Evolutionary conservation across 805 yeast genomes (phyloP).

Genomic region (Kregervanrija delftensis): DNA sequence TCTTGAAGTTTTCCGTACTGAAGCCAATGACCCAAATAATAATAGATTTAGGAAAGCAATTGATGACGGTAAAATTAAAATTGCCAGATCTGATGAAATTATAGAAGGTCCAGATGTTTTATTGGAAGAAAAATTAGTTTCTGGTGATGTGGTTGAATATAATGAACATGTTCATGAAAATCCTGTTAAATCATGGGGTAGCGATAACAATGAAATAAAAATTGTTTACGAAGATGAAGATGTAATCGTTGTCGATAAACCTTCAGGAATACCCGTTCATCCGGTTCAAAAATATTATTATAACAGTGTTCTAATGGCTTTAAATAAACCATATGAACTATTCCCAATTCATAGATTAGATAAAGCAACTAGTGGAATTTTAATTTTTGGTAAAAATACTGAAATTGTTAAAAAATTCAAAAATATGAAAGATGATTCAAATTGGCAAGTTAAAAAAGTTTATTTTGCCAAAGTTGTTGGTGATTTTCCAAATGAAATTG

Average conservation of each 20-base stretch:
- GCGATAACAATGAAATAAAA: neutral
- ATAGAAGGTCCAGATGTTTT: neutral
- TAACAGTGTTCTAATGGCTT: slow-evolving; percentile 34
- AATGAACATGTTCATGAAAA: slow-evolving; percentile 11
- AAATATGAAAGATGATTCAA: slow-evolving; percentile 16
- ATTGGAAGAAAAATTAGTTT: neutral
- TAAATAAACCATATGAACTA: neutral
- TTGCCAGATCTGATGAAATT: neutral
- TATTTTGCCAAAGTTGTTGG: slow-evolving; percentile 38
- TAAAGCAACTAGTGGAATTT: slow-evolving; percentile 44
- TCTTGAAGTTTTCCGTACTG: no score
- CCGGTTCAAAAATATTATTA: slow-evolving; percentile 38
- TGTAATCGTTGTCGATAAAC: slow-evolving; percentile 38
- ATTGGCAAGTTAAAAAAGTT: slow-evolving; percentile 22
- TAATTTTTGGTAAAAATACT: slow-evolving; percentile 34
- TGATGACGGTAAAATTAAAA: no score
- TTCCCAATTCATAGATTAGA: slow-evolving; percentile 43
- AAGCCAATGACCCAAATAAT: no score
- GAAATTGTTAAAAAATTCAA: slow-evolving; percentile 23
- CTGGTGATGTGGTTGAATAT: slow-evolving; percentile 3
- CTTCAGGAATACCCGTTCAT: slow-evolving; percentile 46
- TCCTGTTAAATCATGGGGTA: slow-evolving; percentile 3
- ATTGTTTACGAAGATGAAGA: neutral
- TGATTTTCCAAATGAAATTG: slow-evolving; percentile 29
- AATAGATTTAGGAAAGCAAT: no score